Evolutionary conservation across 768 basidiomycete species (phyloP), one percentile per base, ranked within the genome.

Genomic region (Mycena alexandri): DNA sequence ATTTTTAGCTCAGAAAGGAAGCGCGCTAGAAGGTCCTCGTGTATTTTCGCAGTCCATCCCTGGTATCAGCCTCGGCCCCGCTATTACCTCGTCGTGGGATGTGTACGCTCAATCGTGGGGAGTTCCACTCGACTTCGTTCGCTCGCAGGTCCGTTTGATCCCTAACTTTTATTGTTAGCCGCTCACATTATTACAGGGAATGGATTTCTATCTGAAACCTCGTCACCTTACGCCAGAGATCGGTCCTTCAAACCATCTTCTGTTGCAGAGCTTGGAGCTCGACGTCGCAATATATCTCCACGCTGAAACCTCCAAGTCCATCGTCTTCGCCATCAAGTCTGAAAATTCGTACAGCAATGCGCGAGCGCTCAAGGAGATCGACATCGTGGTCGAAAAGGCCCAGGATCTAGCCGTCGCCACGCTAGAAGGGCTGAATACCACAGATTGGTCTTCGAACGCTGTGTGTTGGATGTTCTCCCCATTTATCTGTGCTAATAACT

Each of bases 161-260:
- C 66, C 65, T 61, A 46, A 29, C 29, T 61, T 65, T 72, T 63
- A 36, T 60, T 52, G 63, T 65, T 68, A 68, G 71, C 71, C 43
- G 61, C 55, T 64, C 57, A 62, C 48, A 61, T 73, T 77, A 74
- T 38, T 9, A 2, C 77, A 89, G 88, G 84, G 86, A 51, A 78
- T 86, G 79, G 81, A 85, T 76, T 82, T 86, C 73, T 82, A 81
- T 71, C 75, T 86, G 79, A 82, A 77, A 70, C 75, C 77, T 60
- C 78, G 61, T 65, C 65, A 58, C 73, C 77, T 75, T 64, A 72
- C 67, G 52, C 72, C 74, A 61, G 67, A 63, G 47, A 29, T 52
- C 34, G 75, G 76, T 44, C 72, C 72, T 43, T 71, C 76, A 11
- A 62, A 70, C 47, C 83, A 83, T 58, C 70, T 70, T 25, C 75